Evolutionary conservation across 1,284 basidiomycete species (phyloP).

Genomic region (Trametes versicolor): DNA sequence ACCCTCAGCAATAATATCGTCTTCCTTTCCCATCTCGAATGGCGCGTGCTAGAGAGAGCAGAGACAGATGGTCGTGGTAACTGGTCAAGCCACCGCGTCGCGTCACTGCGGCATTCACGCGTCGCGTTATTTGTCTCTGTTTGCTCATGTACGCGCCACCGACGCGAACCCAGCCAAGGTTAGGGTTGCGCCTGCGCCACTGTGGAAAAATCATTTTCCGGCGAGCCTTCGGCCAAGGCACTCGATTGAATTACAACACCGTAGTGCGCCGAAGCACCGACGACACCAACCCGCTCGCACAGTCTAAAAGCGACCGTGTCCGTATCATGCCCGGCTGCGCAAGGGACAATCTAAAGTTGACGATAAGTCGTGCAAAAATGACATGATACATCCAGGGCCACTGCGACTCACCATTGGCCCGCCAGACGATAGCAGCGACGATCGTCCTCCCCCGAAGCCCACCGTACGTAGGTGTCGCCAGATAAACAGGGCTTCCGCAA

Average conservation of each 20-base stretch:
- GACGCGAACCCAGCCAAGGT: constrained; percentile 10
- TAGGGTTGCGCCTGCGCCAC: constrained; percentile 17
- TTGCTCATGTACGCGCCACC: constrained; percentile 31
- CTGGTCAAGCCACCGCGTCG: constrained; percentile 4
- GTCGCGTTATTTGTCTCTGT: constrained; percentile 33
- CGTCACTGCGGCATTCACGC: constrained; percentile 17
- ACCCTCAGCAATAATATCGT: constrained; percentile 36
- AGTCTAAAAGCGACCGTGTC: constrained; percentile 15
- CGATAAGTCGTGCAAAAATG: constrained; percentile 18
- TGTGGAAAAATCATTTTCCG: constrained; percentile 18
- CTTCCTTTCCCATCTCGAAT: constrained; percentile 31
- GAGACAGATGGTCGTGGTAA: constrained; percentile 3
- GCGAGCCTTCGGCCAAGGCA: constrained; percentile 10
- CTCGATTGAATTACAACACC: not conserved
- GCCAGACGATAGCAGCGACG: not conserved
- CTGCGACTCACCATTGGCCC: constrained; percentile 15
- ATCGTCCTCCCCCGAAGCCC: constrained; percentile 3
- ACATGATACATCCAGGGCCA: constrained; percentile 3
- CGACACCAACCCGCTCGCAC: not conserved
- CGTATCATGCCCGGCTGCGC: constrained; percentile 1
- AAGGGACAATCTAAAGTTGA: not conserved
- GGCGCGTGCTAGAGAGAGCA: not conserved
- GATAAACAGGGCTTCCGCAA: constrained; percentile 2
- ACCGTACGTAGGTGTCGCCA: not conserved
- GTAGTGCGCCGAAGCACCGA: not conserved